phyloP scores from a whole-genome alignment of 2,329 filamentous ascomycete species.

The Pyricularia pennisetigena region DNA sequence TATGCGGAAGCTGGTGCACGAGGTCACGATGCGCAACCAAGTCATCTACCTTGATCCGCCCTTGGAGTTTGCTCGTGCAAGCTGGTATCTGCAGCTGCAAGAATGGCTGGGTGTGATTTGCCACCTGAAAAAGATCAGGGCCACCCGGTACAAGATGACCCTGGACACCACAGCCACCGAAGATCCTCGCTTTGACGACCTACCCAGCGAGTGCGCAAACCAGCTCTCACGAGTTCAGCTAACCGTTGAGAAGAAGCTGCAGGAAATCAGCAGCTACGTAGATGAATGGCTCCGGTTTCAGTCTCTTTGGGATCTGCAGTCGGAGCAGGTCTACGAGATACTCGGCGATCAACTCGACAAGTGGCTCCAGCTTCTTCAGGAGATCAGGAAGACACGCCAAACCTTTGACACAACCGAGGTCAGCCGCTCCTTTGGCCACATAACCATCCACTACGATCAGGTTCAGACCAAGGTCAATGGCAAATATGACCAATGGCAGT shows the following conservation, averaged over 20 bases:
- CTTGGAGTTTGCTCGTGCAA: conserved; percentile 80
- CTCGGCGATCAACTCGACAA: conserved; percentile 84
- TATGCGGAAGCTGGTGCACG: conserved; percentile 69
- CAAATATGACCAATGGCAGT: conserved; percentile 99
- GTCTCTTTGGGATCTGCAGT: conserved; percentile 94
- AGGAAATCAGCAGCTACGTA: conserved; percentile 73
- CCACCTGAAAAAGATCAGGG: conserved; percentile 88
- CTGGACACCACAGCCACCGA: conserved; percentile 57
- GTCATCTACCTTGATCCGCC: conserved; percentile 95
- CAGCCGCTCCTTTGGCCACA: conserved; percentile 83
- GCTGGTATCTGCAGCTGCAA: conserved; percentile 88
- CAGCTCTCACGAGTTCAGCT: conserved; percentile 72
- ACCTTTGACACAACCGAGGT: conserved; percentile 98
- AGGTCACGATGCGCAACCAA: conserved; percentile 96
- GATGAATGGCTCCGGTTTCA: conserved; percentile 99
- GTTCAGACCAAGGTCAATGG: conserved; percentile 98
- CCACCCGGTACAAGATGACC: conserved; percentile 87
- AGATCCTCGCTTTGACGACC: conserved; percentile 67
- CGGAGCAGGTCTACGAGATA: conserved; percentile 87
- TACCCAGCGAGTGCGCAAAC: conserved; percentile 75
- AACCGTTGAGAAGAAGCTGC: conserved; percentile 73
- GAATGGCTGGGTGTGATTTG: conserved; percentile 90
- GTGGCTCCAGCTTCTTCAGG: conserved; percentile 93
- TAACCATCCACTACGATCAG: conserved; percentile 95
- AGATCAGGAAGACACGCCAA: conserved; percentile 87